Base-by-base conservation (phyloP, 2,329 filamentous ascomycete genomes). In the Neodidymelliopsis sp. region DNA sequence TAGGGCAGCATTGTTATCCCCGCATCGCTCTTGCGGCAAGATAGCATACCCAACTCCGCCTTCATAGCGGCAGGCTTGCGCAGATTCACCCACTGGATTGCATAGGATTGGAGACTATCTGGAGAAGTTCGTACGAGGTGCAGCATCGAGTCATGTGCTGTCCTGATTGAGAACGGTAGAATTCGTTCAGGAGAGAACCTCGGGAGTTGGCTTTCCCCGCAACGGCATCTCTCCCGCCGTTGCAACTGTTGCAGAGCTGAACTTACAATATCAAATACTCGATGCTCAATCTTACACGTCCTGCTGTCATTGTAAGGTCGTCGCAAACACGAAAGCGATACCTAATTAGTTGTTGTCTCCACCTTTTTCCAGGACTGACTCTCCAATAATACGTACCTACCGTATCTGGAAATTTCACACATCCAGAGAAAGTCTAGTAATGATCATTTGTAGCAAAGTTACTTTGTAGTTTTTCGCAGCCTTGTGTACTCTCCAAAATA, bases 71-170 rank as follows among this genome's bases (percentile, higher is more conserved):
- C 18, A 28, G 39, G 11, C 34, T n/a, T 27, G 34, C 16, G 13
- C 34, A 18, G 7, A 39, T 29, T 18, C 11, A 33, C 13, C 23
- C 6, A n/a, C 29, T 23, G 19, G 15, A 19, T 30, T 38, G 34
- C 22, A 49, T 8, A 13, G 24, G 23, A 44, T 40, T 45, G 40
- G 47, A 31, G 35, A 30, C 19, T 2, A 12, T 18, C 30, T 43
- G 28, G 30, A 22, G 30, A 16, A 31, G 29, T 23, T 45, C 29
- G 40, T 50, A 45, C 47, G 47, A 50, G 40, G 40, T 45, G 47
- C 47, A 44, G 34, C 27, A 7, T 34, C 13, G 30, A 44, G 19
- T 31, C 16, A 37, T 8, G 23, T 9, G 15, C 15, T 11, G 35
- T 7, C n/a, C 19, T 36, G 23, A 20, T 36, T 19, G 9, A 6